These are phyloP conservation scores for Hagleromyces aurorensis DNA, from an alignment of 805 yeast species.

Conservation along the genomic window DNA sequence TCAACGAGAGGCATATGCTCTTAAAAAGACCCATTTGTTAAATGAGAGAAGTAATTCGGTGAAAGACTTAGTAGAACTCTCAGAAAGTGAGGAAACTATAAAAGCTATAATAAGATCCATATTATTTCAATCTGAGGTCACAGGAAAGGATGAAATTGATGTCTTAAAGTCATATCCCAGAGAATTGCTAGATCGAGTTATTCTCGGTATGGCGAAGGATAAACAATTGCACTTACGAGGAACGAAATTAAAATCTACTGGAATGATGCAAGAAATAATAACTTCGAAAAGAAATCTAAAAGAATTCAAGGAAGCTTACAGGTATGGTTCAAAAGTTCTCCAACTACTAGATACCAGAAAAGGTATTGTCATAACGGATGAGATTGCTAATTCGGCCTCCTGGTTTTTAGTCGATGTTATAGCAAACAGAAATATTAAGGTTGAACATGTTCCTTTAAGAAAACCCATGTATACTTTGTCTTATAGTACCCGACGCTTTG, in stretches of 20 bases:
- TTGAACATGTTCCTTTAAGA: conserved; percentile 49
- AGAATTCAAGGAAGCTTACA: conserved; percentile 39
- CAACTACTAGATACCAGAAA: conserved; percentile 38
- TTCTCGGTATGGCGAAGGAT: conserved; percentile 39
- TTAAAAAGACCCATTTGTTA: conserved; percentile 27
- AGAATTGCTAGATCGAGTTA: conserved; percentile 41
- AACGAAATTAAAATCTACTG: conserved; percentile 32
- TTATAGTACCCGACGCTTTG: conserved; percentile 70
- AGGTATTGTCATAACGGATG: conserved; percentile 48
- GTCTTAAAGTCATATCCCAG: conserved; percentile 36
- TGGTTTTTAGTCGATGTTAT: conserved; percentile 51
- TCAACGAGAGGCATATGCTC: conserved; percentile 53
- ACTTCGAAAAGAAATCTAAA: conserved; percentile 25
- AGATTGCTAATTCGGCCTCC: conserved; percentile 54
- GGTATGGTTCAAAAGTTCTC: conserved; percentile 38
- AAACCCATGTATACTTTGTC: conserved; percentile 44
- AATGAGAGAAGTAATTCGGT: conserved; percentile 10
- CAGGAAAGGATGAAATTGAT: conserved; percentile 25
- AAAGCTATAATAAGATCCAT: conserved; percentile 32
- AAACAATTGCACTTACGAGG: conserved; percentile 47
- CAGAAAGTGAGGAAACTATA: conserved; percentile 18
- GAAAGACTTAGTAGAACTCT: conserved; percentile 1
- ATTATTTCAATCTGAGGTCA: conserved; percentile 24
- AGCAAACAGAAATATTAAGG: conserved; percentile 34
- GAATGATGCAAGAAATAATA: conserved; percentile 17